Percentiles rank a stretch among this genome's conserved stretches.
Conservation (phyloP, 805 yeast species). For the Saccharomycopsis microspora region DNA sequence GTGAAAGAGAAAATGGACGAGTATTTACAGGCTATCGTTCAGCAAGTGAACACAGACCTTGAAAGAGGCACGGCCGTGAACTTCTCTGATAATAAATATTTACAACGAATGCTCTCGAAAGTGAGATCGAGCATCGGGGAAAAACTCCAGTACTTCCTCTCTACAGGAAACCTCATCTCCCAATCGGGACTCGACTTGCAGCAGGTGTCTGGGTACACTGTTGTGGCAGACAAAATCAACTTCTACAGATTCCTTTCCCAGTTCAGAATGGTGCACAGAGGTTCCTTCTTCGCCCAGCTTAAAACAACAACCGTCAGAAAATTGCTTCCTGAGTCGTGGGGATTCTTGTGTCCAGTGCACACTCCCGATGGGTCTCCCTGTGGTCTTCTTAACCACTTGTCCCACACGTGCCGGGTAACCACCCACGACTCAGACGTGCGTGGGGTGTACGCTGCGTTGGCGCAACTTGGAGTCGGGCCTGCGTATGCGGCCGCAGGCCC, state of each 20-base stretch:
- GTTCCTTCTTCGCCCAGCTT: slow-evolving; percentile 96
- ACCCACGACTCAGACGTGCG: slow-evolving; percentile 69
- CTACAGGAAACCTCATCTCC: slow-evolving; percentile 94
- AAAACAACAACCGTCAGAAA: slow-evolving; percentile 97
- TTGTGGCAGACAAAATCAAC: slow-evolving; percentile 96
- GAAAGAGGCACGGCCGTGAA: slow-evolving; percentile 73
- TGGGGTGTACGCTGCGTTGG: slow-evolving; percentile 52
- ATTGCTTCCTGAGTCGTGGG: slow-evolving; percentile 96
- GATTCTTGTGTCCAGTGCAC: slow-evolving; percentile 96
- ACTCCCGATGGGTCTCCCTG: slow-evolving; percentile 99
- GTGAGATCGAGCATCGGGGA: slow-evolving; percentile 91
- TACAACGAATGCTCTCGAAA: slow-evolving; percentile 65
- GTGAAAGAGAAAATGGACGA: slow-evolving; percentile 94
- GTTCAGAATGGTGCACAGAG: slow-evolving; percentile 99
- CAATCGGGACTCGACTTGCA: slow-evolving; percentile 97
- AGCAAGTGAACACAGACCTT: slow-evolving; percentile 70
- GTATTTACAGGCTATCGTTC: slow-evolving; percentile 59
- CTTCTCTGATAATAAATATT: slow-evolving; percentile 75
- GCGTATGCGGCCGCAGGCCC: slow-evolving; percentile 86
- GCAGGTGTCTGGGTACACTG: slow-evolving; percentile 96
- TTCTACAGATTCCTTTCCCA: slow-evolving; percentile 96
- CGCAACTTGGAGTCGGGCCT: slow-evolving; percentile 70
- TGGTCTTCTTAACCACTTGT: slow-evolving; percentile 92
- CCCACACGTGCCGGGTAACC: slow-evolving; percentile 87
- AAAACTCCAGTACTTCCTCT: slow-evolving; percentile 84